Conservation (phyloP, 306 rosid species). For the Prinsepia uniflora region DNA sequence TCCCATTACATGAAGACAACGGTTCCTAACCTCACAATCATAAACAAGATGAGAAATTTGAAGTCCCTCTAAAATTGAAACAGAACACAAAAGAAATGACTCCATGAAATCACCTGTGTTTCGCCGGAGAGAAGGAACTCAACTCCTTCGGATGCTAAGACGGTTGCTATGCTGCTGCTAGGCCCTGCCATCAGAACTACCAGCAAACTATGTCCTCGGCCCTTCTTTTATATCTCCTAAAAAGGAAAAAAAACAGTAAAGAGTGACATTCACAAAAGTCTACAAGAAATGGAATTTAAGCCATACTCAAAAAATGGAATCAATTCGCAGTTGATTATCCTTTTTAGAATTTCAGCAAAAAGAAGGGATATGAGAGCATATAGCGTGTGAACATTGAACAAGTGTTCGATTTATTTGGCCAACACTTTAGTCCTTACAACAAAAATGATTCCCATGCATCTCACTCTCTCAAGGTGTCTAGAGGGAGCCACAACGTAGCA, state of each 20-base stretch:
- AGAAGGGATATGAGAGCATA: no score
- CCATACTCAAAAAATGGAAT: neutral
- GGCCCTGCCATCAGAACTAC: slow-evolving; percentile 51
- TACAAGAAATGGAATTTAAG: neutral
- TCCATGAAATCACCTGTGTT: slow-evolving; percentile 31
- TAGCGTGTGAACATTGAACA: no score
- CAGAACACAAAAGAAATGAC: no score
- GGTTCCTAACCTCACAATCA: slow-evolving; percentile 49
- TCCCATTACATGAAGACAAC: slow-evolving; percentile 58
- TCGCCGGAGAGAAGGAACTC: slow-evolving; percentile 67
- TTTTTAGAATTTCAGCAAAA: neutral
- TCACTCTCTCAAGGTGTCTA: no score
- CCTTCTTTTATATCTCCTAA: slow-evolving; percentile 12
- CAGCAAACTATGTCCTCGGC: slow-evolving; percentile 27
- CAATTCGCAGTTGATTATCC: slow-evolving; percentile 5
- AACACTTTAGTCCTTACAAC: neutral
- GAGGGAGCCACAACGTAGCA: neutral
- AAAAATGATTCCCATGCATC: neutral
- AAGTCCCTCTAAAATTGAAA: neutral
- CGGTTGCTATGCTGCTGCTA: slow-evolving; percentile 36
- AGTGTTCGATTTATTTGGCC: neutral
- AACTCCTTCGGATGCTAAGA: slow-evolving; percentile 65
- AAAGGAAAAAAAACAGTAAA: slow-evolving; percentile 13
- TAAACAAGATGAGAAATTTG: neutral
- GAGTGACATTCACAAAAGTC: slow-evolving; percentile 25